Evolutionary conservation across 305 asterid species (phyloP).

Genomic region (Lippia alba): DNA sequence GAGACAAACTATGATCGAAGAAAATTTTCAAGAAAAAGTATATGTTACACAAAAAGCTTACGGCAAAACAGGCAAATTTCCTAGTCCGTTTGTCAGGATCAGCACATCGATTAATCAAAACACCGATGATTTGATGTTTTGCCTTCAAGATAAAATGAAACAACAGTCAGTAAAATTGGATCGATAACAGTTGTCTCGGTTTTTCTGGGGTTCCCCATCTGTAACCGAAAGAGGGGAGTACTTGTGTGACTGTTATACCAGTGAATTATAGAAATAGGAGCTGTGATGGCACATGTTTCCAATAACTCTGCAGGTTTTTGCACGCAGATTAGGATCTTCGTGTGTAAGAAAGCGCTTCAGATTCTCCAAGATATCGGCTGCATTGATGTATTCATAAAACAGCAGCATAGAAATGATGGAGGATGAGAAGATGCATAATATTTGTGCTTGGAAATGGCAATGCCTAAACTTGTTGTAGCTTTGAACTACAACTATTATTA

Average conservation of each 20-base stretch:
- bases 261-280: slow-evolving; percentile 77
- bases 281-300: slow-evolving; percentile 99
- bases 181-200: background rate
- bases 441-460: background rate
- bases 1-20: slow-evolving; percentile 9
- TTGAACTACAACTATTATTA: slow-evolving; percentile 22
- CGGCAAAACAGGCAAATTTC: slow-evolving; percentile 98
- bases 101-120: slow-evolving; percentile 84
- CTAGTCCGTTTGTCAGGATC: slow-evolving; percentile 93
- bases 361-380: slow-evolving; percentile 80
- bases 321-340: slow-evolving; percentile 90
- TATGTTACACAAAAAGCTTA: slow-evolving; percentile 44
- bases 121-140: slow-evolving; percentile 68
- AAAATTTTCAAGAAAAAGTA: background rate
- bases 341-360: slow-evolving; percentile 80
- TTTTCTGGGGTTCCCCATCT: background rate
- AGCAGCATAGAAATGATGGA: slow-evolving; percentile 48
- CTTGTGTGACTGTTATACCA: slow-evolving; percentile 53
- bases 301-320: slow-evolving; percentile 92
- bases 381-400: slow-evolving; percentile 73
- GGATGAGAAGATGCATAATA: slow-evolving; percentile 37
- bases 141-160: slow-evolving; percentile 53
- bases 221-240: background rate
- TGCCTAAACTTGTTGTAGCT: background rate
- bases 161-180: slow-evolving; percentile 11